Conservation (phyloP, 2,329 filamentous ascomycete species). For the Ceratocystis lukuohia region DNA sequence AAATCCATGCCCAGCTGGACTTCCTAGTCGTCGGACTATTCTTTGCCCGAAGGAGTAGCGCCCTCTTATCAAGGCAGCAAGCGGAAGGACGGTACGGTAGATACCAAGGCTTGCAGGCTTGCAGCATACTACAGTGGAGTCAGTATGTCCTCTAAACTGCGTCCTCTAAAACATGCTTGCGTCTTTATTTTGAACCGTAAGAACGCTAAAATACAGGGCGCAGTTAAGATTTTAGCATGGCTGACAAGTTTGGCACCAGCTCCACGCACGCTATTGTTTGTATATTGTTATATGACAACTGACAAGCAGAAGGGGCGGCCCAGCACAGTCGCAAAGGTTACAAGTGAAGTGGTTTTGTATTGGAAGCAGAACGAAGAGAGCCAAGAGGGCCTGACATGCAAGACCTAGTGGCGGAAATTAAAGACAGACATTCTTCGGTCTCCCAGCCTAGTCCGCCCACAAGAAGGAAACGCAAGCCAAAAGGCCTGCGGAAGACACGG, state of each 20-base stretch:
- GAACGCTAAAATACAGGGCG: too few relatives aligned
- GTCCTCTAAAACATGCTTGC: too few relatives aligned
- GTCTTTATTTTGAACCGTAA: too few relatives aligned
- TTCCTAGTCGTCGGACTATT: not conserved
- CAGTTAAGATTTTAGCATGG: too few relatives aligned
- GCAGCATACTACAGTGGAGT: not conserved
- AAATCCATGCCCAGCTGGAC: not conserved
- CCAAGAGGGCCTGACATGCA: not conserved
- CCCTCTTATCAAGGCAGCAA: not conserved
- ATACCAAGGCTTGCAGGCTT: not conserved
- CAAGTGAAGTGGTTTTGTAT: too few relatives aligned
- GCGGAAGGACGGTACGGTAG: not conserved
- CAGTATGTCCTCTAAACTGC: too few relatives aligned
- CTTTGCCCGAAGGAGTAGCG: not conserved
- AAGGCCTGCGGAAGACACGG: not conserved
- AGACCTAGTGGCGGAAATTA: not conserved
- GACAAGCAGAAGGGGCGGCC: too few relatives aligned
- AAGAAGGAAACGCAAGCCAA: not conserved
- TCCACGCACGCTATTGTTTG: too few relatives aligned
- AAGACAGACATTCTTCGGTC: conserved; percentile 4
- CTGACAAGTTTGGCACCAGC: too few relatives aligned
- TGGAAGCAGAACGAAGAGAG: too few relatives aligned
- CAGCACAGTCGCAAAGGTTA: too few relatives aligned
- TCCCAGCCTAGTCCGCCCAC: not conserved
- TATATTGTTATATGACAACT: too few relatives aligned